Evolutionary conservation across 371 early-diverging fungal species (phyloP).

Genomic region (Mortierella sp.): DNA sequence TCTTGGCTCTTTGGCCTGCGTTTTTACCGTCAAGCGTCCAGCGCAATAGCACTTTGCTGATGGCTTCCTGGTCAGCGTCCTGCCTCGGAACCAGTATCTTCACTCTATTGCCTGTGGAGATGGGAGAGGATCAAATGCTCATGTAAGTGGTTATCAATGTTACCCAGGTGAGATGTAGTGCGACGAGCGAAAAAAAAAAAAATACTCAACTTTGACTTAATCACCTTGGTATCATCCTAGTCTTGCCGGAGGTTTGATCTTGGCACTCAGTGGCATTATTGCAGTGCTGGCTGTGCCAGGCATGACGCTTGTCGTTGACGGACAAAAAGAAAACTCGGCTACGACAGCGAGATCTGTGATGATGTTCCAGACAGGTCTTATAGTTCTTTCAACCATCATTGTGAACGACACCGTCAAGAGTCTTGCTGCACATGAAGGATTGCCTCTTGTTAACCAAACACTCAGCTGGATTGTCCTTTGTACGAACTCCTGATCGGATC

Average conservation of each 20-base stretch:
- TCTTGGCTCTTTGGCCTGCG: constrained; percentile 73
- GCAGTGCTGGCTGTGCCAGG: constrained; percentile 54
- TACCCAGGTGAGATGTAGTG: constrained; percentile 43
- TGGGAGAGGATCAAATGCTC: constrained; percentile 75
- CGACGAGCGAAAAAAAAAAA: not conserved
- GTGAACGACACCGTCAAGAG: constrained; percentile 67
- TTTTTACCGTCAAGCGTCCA: constrained; percentile 64
- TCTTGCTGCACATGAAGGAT: constrained; percentile 67
- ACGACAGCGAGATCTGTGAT: constrained; percentile 57
- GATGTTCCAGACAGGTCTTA: constrained; percentile 51
- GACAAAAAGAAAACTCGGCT: constrained; percentile 26
- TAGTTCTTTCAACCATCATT: constrained; percentile 56
- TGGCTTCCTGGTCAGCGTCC: constrained; percentile 70
- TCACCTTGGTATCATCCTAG: constrained; percentile 6
- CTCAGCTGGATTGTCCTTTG: constrained; percentile 78
- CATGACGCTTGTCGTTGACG: constrained; percentile 15
- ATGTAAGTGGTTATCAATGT: constrained; percentile 68
- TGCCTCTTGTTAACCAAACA: constrained; percentile 77
- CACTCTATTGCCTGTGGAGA: constrained; percentile 89
- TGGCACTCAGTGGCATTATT: constrained; percentile 59
- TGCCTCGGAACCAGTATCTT: constrained; percentile 84
- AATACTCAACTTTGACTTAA: not conserved
- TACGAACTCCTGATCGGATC: constrained; percentile 43
- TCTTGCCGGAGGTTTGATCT: constrained; percentile 59
- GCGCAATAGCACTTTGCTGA: constrained; percentile 56